Base-by-base conservation (phyloP, 2,329 filamentous ascomycete genomes). In the Metarhizium rileyi region DNA sequence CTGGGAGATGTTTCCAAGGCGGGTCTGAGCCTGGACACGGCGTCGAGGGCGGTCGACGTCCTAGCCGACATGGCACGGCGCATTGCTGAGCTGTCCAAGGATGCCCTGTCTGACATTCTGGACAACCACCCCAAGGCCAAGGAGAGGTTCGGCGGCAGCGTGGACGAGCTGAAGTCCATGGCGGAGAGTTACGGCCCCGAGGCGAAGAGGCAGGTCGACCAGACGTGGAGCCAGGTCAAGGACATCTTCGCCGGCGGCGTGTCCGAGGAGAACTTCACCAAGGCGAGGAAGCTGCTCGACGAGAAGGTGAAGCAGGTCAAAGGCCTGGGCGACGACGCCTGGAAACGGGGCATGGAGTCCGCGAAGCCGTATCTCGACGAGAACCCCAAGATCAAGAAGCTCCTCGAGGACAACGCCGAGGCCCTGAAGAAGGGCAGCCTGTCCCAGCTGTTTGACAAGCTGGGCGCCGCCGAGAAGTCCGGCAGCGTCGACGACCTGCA, bases 61-160 rank as follows among this genome's bases (percentile, higher is more conserved):
- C 66, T 90, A 5, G 71, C 80, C 28, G 81, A 85, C 52, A 69
- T 84, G 18, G 68, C 81, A 22, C 73, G 72, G 58, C 74, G 79
- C 54, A 66, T 90, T 14, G 76, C 74, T 16, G 73, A 73, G 42
- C 72, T 90, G 2, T 77, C 82, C 0, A 77, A 75, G 5, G 82
- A 86, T 56, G 80, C 81, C 1, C 69, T 79, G 0, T 66, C 71
- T 23, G 80, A 88, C 53, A 77, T 90, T 40, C 64, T 89, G 46
- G 76, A 88, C 59, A 87, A 87, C 61, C 85, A 90, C 62, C 86
- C 86, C 0, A 66, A 84, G 57, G 59, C 87, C 20, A 87, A 87
- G 71, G 77, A 88, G 61, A 83, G 85, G 67, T 67, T 89, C 8
- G 85, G 85, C 14, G 80, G 78, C 10, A 81, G 78, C 56, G 66